Percentiles rank a stretch among this genome's conserved stretches.
phyloP scores from a whole-genome alignment of 2,329 filamentous ascomycete genomes.

The Helotiales sp. region DNA sequence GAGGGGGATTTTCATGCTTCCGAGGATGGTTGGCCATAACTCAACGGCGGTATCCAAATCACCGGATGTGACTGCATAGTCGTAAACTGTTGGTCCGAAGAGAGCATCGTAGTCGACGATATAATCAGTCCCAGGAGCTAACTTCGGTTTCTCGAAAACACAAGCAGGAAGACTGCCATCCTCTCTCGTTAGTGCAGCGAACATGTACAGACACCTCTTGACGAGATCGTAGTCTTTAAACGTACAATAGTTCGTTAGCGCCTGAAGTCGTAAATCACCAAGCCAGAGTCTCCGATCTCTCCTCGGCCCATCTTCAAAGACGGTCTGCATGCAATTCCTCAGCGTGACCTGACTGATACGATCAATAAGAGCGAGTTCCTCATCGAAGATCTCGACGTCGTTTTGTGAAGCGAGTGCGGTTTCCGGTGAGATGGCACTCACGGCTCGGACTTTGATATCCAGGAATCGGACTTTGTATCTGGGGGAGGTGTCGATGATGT shows the following conservation, averaged over 20 bases:
- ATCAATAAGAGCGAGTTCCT: constrained; percentile 41
- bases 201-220: constrained; percentile 46
- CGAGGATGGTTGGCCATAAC: constrained; percentile 43
- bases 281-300: constrained; percentile 46
- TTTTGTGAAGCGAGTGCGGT: background rate
- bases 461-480: constrained; percentile 44
- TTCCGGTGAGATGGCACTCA: constrained; percentile 40
- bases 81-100: constrained; percentile 43
- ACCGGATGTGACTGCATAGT: constrained; percentile 43
- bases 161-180: constrained; percentile 45
- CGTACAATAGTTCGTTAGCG: constrained; percentile 46
- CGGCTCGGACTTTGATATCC: constrained; percentile 39
- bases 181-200: constrained; percentile 43
- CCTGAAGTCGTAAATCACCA: constrained; percentile 46
- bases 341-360: constrained; percentile 43
- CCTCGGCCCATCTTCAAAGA: constrained; percentile 48
- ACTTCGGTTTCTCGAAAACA: constrained; percentile 44
- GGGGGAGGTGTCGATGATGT: constrained; percentile 45
- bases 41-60: constrained; percentile 40
- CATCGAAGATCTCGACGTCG: constrained; percentile 26
- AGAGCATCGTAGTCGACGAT: constrained; percentile 47
- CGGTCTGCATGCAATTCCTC: constrained; percentile 48
- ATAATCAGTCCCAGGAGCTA: constrained; percentile 43
- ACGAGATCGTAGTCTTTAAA: constrained; percentile 44
- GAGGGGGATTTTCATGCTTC: constrained; percentile 39